Percentiles rank a stretch among this genome's conserved stretches.
Evolutionary conservation across 2,329 filamentous ascomycete species (phyloP).

Genomic region (Exophiala spinifera): DNA sequence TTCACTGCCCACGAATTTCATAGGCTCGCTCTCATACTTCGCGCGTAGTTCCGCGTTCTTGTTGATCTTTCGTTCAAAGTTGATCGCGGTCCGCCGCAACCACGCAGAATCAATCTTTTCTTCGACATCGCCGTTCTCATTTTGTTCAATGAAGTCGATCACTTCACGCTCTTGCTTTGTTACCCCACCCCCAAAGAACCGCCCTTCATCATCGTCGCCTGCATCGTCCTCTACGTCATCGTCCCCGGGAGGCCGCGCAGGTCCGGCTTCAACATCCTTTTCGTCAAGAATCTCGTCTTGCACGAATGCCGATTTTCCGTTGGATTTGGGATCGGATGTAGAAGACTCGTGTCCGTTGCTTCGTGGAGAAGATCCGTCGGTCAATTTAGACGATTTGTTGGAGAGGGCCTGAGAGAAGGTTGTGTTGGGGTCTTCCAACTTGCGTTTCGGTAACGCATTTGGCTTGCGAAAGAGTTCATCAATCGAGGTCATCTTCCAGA

Average conservation of each 20-base stretch:
- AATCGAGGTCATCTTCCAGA: slow-evolving; percentile 23
- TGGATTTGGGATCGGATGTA: slow-evolving; percentile 5
- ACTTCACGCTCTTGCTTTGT: slow-evolving; percentile 76
- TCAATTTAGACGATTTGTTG: slow-evolving; percentile 28
- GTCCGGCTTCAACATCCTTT: slow-evolving; percentile 51
- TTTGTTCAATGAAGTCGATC: slow-evolving; percentile 79
- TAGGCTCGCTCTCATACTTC: slow-evolving; percentile 74
- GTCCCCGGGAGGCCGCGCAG: slow-evolving; percentile 48
- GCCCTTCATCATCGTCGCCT: slow-evolving; percentile 80
- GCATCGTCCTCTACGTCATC: slow-evolving; percentile 55
- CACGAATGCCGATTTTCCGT: slow-evolving; percentile 18
- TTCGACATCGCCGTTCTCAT: slow-evolving; percentile 51
- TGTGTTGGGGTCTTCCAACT: slow-evolving; percentile 27
- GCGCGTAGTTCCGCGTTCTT: slow-evolving; percentile 88
- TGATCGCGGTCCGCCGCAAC: slow-evolving; percentile 75
- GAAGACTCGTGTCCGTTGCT: slow-evolving; percentile 12
- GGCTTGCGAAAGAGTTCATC: slow-evolving; percentile 27
- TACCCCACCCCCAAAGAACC: slow-evolving; percentile 93
- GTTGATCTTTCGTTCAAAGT: slow-evolving; percentile 85
- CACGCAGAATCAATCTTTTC: slow-evolving; percentile 76
- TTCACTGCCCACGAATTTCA: slow-evolving; percentile 69
- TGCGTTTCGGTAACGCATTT: slow-evolving; percentile 25
- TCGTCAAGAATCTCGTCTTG: slow-evolving; percentile 35
- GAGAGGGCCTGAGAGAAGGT: slow-evolving; percentile 23
- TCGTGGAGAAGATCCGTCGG: slow-evolving; percentile 26